These are phyloP conservation scores for Fonsecaea multimorphosa DNA, from an alignment of 2,329 filamentous ascomycete species.

Conservation along the genomic window DNA sequence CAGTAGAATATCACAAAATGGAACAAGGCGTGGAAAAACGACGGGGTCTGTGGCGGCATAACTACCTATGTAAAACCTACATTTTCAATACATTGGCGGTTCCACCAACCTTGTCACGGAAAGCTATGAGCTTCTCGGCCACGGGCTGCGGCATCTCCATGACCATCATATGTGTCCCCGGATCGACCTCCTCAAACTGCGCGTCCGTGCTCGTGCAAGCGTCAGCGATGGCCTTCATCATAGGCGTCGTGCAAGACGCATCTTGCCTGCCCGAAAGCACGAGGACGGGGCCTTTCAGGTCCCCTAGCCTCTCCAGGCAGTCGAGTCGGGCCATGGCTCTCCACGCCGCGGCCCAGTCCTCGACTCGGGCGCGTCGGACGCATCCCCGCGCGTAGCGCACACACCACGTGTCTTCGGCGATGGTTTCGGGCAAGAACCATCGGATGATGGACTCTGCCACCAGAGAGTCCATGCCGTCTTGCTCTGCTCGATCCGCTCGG, in stretches of 20 bases:
- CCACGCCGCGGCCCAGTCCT: slow-evolving; percentile 25
- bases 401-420: slow-evolving; percentile 14
- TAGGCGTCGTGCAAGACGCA: background rate
- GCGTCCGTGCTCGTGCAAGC: background rate
- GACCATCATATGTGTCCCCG: slow-evolving; percentile 19
- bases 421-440: slow-evolving; percentile 21
- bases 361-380: background rate
- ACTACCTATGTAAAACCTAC: no score
- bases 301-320: background rate
- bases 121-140: background rate
- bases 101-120: slow-evolving; percentile 13
- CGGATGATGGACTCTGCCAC: slow-evolving; percentile 5
- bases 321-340: slow-evolving; percentile 16
- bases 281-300: slow-evolving; percentile 6
- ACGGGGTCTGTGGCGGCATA: no score
- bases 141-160: slow-evolving; percentile 18
- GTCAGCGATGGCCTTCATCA: slow-evolving; percentile 8
- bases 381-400: slow-evolving; percentile 15
- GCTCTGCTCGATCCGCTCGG: slow-evolving; percentile 6
- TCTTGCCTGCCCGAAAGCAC: slow-evolving; percentile 14
- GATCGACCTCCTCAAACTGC: slow-evolving; percentile 3
- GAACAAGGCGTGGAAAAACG: no score
- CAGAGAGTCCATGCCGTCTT: slow-evolving; percentile 16
- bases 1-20: no score
- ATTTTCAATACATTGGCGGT: no score